phyloP scores from a whole-genome alignment of 192 early-diverging fungal genomes.

The Allomyces macrogynus region DNA sequence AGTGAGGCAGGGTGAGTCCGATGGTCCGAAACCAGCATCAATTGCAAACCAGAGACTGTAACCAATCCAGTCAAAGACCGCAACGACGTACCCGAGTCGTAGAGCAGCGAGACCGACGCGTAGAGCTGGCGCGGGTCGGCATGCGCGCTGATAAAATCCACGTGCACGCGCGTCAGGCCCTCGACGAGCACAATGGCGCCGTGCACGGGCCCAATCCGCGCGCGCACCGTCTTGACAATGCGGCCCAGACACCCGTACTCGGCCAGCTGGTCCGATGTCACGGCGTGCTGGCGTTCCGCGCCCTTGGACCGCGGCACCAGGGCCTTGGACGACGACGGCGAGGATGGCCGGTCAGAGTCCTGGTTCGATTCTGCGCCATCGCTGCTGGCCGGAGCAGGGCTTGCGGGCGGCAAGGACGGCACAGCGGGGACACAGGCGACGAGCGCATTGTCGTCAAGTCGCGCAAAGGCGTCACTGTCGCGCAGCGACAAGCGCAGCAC shows the following conservation, averaged over 20 bases:
- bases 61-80: not conserved
- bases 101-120: too few relatives aligned
- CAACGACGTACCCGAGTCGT: too few relatives aligned
- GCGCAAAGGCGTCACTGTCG: too few relatives aligned
- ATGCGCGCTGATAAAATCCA: not conserved
- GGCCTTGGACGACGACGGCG: too few relatives aligned
- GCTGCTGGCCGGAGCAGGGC: too few relatives aligned
- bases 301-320: too few relatives aligned
- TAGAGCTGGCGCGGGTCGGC: not conserved
- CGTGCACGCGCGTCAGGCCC: not conserved
- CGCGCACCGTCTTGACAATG: not conserved
- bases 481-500: too few relatives aligned
- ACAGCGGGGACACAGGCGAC: too few relatives aligned
- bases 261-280: not conserved
- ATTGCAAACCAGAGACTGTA: not conserved
- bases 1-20: not conserved
- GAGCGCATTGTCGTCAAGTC: too few relatives aligned
- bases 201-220: not conserved
- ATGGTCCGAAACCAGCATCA: not conserved
- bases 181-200: not conserved
- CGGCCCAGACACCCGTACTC: not conserved
- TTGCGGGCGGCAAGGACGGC: too few relatives aligned
- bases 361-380: too few relatives aligned
- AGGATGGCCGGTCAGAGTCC: too few relatives aligned
- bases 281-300: not conserved